Base-by-base conservation (phyloP, 331 rosid genomes). In the Arachis monticola region DNA sequence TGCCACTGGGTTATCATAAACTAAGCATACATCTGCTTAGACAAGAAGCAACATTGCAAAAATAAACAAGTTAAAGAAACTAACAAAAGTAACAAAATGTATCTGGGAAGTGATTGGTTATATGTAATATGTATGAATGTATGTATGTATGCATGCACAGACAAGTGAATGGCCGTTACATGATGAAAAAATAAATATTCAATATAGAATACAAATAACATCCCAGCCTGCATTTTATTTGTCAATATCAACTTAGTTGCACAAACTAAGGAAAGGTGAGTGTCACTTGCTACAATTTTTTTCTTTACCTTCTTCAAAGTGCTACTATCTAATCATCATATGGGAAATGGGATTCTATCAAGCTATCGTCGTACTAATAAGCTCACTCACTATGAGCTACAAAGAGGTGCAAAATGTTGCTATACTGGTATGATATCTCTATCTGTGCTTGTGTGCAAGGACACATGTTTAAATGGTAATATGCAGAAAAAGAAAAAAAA, bases 1-100 rank as follows among this genome's bases (percentile, higher is more conserved):
- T 10, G 97, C 97, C 42, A 13, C 73, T 73, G 73, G 68, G 67
- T 95, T 95, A 65, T 83, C 99, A 64, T 86, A 95, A 69, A 87
- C 85, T 68, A 95, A 81, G 86, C 97, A 89, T 6, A 82, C 77
- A 80, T 81, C 99, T 92, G 85, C 70, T 44, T 32, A 61, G 69
- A 74, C 72, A 74, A 5, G 35, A 22, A n/a, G 17, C 22, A 44
- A 64, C 64, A 7, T 52, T 12, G 38, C 56, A 63, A 84, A 73
- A 31, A 22, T 2, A 12, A 53, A 35, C 44, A 69, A 52, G 74
- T 64, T 57, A 67, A 38, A 48, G 62, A 57, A 66, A 64, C 62
- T 50, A 70, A 60, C 50, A 32, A 62, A 70, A 59, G 52, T 70
- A 64, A 79, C 58, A 56, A 41, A 32, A 64, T 30, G 31, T 55